These are phyloP conservation scores for Penicillium sp. DNA, from an alignment of 2,329 filamentous ascomycete genomes.

Conservation along the genomic window DNA sequence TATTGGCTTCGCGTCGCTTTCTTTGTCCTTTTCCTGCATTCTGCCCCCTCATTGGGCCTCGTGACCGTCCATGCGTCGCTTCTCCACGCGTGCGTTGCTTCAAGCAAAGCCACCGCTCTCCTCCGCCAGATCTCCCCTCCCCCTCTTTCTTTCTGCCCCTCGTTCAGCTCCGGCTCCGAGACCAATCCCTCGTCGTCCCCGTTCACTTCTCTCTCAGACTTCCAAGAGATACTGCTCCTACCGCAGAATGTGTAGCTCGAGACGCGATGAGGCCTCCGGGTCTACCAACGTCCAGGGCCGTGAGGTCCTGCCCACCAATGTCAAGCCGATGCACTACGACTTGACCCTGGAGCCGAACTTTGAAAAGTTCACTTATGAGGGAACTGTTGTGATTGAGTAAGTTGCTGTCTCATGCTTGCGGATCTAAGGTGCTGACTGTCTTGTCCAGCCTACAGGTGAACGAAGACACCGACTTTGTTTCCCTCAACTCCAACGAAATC, in stretches of 20 bases:
- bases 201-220: constrained; percentile 28
- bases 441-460: constrained; percentile 63
- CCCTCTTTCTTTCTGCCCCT: constrained; percentile 24
- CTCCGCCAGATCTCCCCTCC: constrained; percentile 27
- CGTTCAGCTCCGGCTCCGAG: constrained; percentile 18
- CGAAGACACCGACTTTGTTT: constrained; percentile 77
- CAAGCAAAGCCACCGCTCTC: constrained; percentile 34
- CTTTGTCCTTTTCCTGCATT: constrained; percentile 5
- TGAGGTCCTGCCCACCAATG: constrained; percentile 84
- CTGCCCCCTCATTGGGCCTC: constrained; percentile 11
- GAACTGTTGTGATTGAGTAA: constrained; percentile 74
- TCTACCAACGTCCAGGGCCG: constrained; percentile 61
- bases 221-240: constrained; percentile 63
- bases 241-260: constrained; percentile 67
- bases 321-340: constrained; percentile 87
- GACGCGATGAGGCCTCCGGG: constrained; percentile 51
- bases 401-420: constrained; percentile 17
- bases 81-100: constrained; percentile 34
- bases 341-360: constrained; percentile 88
- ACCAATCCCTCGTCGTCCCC: constrained; percentile 20
- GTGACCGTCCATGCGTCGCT: constrained; percentile 28
- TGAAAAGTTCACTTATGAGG: constrained; percentile 78
- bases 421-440: constrained; percentile 8
- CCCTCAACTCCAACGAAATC: constrained; percentile 81
- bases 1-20: constrained; percentile 10